Evolutionary conservation across 2,329 filamentous ascomycete genomes (phyloP).

Genomic region (Cercospora brassicicola): DNA sequence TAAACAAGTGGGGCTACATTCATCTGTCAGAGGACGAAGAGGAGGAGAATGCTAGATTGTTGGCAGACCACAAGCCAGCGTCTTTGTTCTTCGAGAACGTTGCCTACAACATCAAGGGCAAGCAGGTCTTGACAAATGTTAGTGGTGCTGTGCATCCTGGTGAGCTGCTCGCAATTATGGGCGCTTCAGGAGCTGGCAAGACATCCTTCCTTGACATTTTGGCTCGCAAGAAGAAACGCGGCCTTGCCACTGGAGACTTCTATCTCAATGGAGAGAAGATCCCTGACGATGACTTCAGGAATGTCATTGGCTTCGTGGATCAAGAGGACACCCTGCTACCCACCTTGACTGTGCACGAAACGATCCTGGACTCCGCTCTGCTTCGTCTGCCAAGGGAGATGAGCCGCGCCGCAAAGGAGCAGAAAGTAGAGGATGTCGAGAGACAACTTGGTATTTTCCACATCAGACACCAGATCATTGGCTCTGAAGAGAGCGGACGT

Average conservation of each 20-base stretch:
- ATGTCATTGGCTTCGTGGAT: conserved; percentile 93
- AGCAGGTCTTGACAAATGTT: conserved; percentile 76
- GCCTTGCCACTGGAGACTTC: conserved; percentile 74
- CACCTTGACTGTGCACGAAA: conserved; percentile 95
- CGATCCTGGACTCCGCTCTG: conserved; percentile 89
- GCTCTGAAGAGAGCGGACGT: conserved; percentile 90
- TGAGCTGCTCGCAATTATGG: conserved; percentile 97
- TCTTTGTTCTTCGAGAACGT: conserved; percentile 86
- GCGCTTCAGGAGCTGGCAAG: conserved; percentile 94
- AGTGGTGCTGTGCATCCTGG: conserved; percentile 87
- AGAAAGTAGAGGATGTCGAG: conserved; percentile 88
- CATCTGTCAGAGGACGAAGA: conserved; percentile 77
- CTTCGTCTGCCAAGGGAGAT: conserved; percentile 91
- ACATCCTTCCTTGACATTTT: conserved; percentile 96
- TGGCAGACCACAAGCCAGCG: conserved; percentile 88
- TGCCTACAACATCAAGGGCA: conserved; percentile 82
- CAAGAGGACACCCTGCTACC: conserved; percentile 97
- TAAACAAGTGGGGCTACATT: conserved; percentile 66
- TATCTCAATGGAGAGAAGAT: conserved; percentile 93
- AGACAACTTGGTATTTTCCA: conserved; percentile 91
- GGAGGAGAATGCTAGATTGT: conserved; percentile 80
- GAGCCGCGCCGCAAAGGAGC: conserved; percentile 82
- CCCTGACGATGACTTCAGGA: conserved; percentile 78
- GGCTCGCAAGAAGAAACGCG: conserved; percentile 94
- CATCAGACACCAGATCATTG: conserved; percentile 92